Base-by-base conservation (phyloP, 2,329 filamentous ascomycete species). In the Sarocladium kiliense region DNA sequence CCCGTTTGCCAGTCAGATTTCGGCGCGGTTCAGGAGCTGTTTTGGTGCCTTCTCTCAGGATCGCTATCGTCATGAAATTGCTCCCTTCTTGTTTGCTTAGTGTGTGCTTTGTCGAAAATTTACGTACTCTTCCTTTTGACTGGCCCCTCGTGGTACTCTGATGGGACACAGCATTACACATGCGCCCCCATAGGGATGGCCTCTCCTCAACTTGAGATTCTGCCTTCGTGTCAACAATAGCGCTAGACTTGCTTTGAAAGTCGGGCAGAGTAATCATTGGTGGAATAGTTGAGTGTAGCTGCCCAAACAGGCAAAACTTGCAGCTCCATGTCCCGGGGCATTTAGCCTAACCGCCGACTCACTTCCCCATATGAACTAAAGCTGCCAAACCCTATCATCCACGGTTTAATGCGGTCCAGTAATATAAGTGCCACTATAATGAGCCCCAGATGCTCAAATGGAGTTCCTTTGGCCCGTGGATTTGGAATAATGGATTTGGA, bases 341-440 rank as follows among this genome's bases (percentile, higher is more conserved):
- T 51, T 51, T 51, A 51, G 47, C 47, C 47, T 51, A 51, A 51
- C 47, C 36, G 47, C 47, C 47, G 27, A 16, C 16, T 12, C 16
- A 7, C 19, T 47, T 30, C 44, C 25, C 25, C 25, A 47, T 18
- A 47, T 16, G 9, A 47, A 27, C 21, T 6, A 27, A 30, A 47
- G 18, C 44, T 9, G 7, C 44, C 12, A 18, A 44, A 47, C 47
- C 47, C 30, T 16, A 9, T 34, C 12, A 5, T 19, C 26, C 16
- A 5, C 18, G 16, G 3, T 23, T 49, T 10, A 27, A 51, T 34
- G 47, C 47, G 47, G 47, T 21, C 47, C 47, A 51, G 47, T 51
- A 51, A 51, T 51, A 36, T 51, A 34, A 16, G 7, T 27, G 10
- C 42, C 6, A 45, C 32, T n/a, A 7, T 12, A 12, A 27, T 49